A percentile compares a stretch with the other conserved stretches of the same genome.
phyloP scores from a whole-genome alignment of 2,329 filamentous ascomycete species.

The Trichoderma pleuroti region DNA sequence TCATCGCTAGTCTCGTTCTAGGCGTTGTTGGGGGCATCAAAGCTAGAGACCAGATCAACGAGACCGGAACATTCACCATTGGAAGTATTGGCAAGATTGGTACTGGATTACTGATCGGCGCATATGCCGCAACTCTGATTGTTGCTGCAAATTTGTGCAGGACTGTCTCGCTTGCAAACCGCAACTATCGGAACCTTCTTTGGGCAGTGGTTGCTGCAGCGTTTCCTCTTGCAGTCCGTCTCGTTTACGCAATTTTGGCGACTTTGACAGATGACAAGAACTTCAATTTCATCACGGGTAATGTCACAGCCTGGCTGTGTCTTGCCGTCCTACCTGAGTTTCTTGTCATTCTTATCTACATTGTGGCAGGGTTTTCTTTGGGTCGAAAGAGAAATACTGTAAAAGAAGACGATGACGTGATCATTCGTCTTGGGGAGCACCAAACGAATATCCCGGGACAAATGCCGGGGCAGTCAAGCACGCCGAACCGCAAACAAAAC shows the following conservation, averaged over 20 bases:
- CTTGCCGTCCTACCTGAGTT: background rate
- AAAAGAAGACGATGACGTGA: background rate
- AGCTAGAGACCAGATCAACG: background rate
- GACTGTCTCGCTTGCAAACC: background rate
- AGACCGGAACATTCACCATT: background rate
- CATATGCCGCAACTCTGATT: background rate
- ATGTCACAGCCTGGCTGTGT: background rate
- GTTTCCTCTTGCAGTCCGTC: background rate
- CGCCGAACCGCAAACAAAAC: background rate
- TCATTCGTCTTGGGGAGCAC: background rate
- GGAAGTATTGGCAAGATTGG: background rate
- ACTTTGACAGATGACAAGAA: background rate
- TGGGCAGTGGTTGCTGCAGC: background rate
- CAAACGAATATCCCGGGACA: background rate
- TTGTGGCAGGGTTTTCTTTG: background rate
- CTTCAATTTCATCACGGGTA: background rate
- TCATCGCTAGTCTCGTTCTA: background rate
- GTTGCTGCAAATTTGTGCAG: background rate
- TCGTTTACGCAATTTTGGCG: background rate
- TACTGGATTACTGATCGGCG: background rate
- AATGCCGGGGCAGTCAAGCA: background rate
- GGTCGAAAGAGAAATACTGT: background rate
- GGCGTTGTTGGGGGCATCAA: background rate
- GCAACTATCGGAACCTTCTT: background rate
- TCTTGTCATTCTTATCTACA: background rate